Evolutionary conservation across 2,329 filamentous ascomycete species (phyloP).

Genomic region (Calonectria pauciramosa): DNA sequence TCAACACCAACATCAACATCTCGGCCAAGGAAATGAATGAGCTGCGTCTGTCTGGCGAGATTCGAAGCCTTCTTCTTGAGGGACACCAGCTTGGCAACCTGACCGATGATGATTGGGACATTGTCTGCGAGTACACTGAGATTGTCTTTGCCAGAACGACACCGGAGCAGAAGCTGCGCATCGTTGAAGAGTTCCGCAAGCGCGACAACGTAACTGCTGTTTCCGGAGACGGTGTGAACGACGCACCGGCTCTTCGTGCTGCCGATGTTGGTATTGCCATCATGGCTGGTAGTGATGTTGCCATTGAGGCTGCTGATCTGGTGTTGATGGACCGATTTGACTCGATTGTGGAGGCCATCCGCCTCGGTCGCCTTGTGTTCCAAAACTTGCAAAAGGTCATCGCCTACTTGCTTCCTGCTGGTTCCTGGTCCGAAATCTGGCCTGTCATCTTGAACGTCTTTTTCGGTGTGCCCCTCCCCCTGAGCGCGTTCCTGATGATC

Average conservation of each 20-base stretch:
- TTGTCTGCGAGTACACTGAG: constrained; percentile 65
- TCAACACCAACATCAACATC: constrained; percentile 34
- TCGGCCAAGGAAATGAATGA: constrained; percentile 29
- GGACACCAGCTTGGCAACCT: constrained; percentile 72
- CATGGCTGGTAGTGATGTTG: constrained; percentile 74
- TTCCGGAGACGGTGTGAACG: constrained; percentile 81
- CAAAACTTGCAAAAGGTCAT: constrained; percentile 59
- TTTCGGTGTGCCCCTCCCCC: constrained; percentile 65
- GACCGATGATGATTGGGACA: constrained; percentile 61
- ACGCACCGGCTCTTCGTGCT: constrained; percentile 75
- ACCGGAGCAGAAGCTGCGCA: constrained; percentile 78
- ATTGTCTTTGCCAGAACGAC: constrained; percentile 79
- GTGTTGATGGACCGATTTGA: constrained; percentile 80
- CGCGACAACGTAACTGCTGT: constrained; percentile 74
- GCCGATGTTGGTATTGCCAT: constrained; percentile 79
- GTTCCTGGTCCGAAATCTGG: constrained; percentile 70
- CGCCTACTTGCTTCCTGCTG: constrained; percentile 63
- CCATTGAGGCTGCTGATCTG: constrained; percentile 74
- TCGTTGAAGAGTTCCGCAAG: constrained; percentile 76
- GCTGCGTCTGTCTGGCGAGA: constrained; percentile 23
- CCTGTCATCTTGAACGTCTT: constrained; percentile 69
- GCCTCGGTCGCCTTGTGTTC: constrained; percentile 56
- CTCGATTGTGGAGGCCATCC: constrained; percentile 76
- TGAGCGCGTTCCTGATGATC: constrained; percentile 69
- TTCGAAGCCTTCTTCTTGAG: constrained; percentile 56